Evolutionary conservation across 148 eudicot species (phyloP).

Genomic region (Camellia lanceoleosa): DNA sequence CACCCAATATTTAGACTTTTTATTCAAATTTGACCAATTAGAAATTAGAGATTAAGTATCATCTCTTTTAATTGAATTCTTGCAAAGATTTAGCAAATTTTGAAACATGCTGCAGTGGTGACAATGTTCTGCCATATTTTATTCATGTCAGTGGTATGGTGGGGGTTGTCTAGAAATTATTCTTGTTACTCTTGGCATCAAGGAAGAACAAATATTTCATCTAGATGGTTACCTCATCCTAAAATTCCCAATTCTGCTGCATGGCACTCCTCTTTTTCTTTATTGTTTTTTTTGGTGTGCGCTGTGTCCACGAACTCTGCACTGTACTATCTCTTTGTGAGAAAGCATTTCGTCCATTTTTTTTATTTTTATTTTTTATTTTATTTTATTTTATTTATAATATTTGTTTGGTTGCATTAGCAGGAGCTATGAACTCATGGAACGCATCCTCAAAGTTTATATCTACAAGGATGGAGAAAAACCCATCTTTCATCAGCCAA

Average conservation of each 20-base stretch:
- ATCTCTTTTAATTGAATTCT: too few species aligned
- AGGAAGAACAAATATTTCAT: neutral
- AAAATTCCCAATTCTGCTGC: neutral
- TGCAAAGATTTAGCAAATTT: too few species aligned
- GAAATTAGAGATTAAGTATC: too few species aligned
- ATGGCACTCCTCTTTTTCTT: neutral
- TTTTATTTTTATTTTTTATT: too few species aligned
- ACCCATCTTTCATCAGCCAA: conserved; percentile 91
- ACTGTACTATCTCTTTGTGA: neutral
- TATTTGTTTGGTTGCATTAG: neutral
- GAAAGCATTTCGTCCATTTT: neutral
- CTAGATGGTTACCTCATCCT: neutral
- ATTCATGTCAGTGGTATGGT: too few species aligned
- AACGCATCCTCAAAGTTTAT: conserved; percentile 65
- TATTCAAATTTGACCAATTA: too few species aligned
- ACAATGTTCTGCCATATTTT: too few species aligned
- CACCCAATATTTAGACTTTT: too few species aligned
- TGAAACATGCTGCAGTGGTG: too few species aligned
- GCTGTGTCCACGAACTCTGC: neutral
- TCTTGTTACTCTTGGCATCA: neutral
- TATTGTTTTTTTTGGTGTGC: neutral
- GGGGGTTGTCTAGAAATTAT: neutral
- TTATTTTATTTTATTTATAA: neutral
- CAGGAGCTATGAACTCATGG: conserved; percentile 97
- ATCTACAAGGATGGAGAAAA: conserved; percentile 75